phyloP scores from a whole-genome alignment of 2,329 filamentous ascomycete species.

The Aspergillus piperis region DNA sequence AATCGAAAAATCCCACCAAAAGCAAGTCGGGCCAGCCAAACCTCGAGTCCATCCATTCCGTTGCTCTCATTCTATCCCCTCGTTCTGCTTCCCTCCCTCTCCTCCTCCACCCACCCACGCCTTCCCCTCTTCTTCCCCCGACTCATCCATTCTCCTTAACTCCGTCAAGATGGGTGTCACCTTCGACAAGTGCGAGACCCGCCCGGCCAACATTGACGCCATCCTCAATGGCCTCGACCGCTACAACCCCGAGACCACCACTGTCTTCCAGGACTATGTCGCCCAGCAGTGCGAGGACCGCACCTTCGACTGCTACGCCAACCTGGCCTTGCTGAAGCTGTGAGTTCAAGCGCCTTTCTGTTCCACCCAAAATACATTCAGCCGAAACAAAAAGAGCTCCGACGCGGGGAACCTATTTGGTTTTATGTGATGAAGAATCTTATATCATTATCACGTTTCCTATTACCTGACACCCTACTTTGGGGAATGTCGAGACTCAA shows the following conservation, averaged over 20 bases:
- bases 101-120: not conserved
- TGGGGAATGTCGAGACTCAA: constrained; percentile 67
- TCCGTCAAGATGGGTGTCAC: constrained; percentile 41
- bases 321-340: constrained; percentile 94
- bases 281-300: constrained; percentile 91
- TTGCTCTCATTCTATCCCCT: constrained; percentile 6
- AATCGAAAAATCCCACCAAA: constrained; percentile 31
- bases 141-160: not conserved
- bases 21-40: constrained; percentile 13
- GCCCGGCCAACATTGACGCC: constrained; percentile 85
- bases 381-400: constrained; percentile 5
- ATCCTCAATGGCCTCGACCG: constrained; percentile 97
- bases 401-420: constrained; percentile 4
- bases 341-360: constrained; percentile 51
- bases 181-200: constrained; percentile 86
- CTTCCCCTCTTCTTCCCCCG: not conserved
- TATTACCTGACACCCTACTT: constrained; percentile 81
- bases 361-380: not conserved
- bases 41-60: constrained; percentile 13
- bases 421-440: constrained; percentile 69
- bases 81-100: not conserved
- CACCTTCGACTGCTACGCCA: constrained; percentile 94
- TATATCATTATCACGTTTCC: constrained; percentile 77
- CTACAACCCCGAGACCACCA: constrained; percentile 97
- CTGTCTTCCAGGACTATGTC: constrained; percentile 91